These are phyloP conservation scores for Ogataea paradorogensis DNA, from an alignment of 805 yeast species.

Conservation along the genomic window DNA sequence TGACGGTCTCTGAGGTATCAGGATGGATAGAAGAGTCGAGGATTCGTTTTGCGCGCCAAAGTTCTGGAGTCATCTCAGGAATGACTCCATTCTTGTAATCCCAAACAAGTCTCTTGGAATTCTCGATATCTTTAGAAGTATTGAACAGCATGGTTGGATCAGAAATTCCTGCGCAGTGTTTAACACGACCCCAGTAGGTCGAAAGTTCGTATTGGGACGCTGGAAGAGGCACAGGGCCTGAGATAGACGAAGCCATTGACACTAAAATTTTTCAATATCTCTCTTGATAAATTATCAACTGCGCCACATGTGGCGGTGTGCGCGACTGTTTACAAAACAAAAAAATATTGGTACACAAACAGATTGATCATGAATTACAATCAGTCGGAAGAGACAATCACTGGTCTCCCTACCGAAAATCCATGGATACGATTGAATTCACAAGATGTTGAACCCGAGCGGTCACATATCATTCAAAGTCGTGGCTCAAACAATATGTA, in stretches of 20 bases:
- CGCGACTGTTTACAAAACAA: conserved; percentile 11
- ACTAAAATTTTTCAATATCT: conserved; percentile 12
- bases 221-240: conserved; percentile 80
- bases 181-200: conserved; percentile 91
- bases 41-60: conserved; percentile 85
- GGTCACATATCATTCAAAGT: conserved; percentile 5
- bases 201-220: conserved; percentile 73
- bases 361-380: conserved; percentile 1
- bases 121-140: conserved; percentile 57
- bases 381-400: conserved; percentile 11
- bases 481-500: conserved; percentile 10
- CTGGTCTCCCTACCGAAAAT: conserved; percentile 7
- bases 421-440: conserved; percentile 12
- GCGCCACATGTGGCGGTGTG: conserved; percentile 11
- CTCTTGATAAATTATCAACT: background rate
- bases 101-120: conserved; percentile 64
- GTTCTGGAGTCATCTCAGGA: conserved; percentile 65
- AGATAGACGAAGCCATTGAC: conserved; percentile 81
- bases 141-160: conserved; percentile 89
- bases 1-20: conserved; percentile 90
- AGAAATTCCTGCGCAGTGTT: conserved; percentile 88
- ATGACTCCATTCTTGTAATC: conserved; percentile 70
- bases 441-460: conserved; percentile 7
- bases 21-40: conserved; percentile 95
- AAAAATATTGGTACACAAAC: conserved; percentile 1